Percentiles rank a stretch among this genome's conserved stretches.
phyloP scores from a whole-genome alignment of 176 grass and related monocot genomes.

The Eragrostis nindensis region DNA sequence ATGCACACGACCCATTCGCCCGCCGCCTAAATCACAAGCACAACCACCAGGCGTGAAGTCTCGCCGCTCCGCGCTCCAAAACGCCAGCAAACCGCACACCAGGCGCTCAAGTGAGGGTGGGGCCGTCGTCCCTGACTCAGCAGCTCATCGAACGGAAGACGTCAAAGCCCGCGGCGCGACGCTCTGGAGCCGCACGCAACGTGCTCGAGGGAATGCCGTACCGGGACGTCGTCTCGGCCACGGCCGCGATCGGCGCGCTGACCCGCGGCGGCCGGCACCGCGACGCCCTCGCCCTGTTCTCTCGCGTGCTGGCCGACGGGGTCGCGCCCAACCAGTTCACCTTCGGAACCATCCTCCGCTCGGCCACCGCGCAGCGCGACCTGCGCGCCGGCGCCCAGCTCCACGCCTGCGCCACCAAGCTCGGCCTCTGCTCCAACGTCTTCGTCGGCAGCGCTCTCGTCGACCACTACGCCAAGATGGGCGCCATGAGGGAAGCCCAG shows the following conservation, averaged over 20 bases:
- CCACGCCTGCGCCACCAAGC: conserved; percentile 71
- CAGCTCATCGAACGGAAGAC: background rate
- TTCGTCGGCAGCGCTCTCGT: conserved; percentile 85
- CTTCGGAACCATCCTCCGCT: conserved; percentile 71
- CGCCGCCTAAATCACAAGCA: background rate
- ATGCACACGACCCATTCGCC: too few relatives aligned
- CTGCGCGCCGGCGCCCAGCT: conserved; percentile 58
- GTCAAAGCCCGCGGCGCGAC: background rate
- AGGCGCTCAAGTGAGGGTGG: conserved; percentile 5
- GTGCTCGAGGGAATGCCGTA: conserved; percentile 71
- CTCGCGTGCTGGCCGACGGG: conserved; percentile 40
- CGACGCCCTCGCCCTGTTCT: conserved; percentile 61
- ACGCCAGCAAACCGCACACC: conserved; percentile 40
- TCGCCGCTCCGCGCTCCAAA: background rate
- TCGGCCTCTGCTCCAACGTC: conserved; percentile 65
- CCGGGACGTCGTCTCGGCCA: conserved; percentile 66
- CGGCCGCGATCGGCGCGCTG: conserved; percentile 59
- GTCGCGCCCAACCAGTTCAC: conserved; percentile 52
- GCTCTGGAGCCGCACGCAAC: conserved; percentile 7
- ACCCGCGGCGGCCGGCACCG: conserved; percentile 49
- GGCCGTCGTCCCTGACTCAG: background rate
- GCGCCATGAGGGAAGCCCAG: conserved; percentile 62
- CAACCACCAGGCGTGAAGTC: background rate
- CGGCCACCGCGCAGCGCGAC: conserved; percentile 53
- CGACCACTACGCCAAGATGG: conserved; percentile 78